Conservation (phyloP, 495 filamentous ascomycete species). For the Clohesyomyces aquaticus region DNA sequence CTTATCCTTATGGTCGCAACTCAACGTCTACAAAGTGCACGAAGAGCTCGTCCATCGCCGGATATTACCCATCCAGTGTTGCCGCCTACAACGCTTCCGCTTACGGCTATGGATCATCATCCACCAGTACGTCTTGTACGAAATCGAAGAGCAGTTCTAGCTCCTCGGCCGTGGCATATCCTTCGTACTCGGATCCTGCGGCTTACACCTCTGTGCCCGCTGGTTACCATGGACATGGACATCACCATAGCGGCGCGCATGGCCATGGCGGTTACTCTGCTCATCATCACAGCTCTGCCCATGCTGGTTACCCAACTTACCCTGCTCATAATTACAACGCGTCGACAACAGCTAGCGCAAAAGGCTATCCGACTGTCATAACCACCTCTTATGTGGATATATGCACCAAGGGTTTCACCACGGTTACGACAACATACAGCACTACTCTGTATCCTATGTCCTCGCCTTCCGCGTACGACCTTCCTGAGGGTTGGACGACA, state of each 20-base stretch:
- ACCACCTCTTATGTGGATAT: not conserved
- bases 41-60: not conserved
- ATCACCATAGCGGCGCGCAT: too few species aligned
- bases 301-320: too few species aligned
- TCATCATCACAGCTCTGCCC: too few species aligned
- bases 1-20: not conserved
- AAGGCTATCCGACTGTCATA: not conserved
- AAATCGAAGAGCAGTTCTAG: not conserved
- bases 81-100: not conserved
- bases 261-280: not conserved
- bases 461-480: not conserved
- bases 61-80: not conserved
- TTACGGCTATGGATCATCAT: not conserved
- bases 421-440: not conserved
- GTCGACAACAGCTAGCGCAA: not conserved
- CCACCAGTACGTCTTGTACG: not conserved
- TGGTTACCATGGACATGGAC: not conserved
- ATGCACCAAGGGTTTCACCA: not conserved
- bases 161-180: not conserved
- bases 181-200: not conserved
- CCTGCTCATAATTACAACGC: too few species aligned
- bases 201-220: not conserved
- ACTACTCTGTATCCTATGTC: not conserved
- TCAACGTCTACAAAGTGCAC: not conserved
- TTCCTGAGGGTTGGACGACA: not conserved